Base-by-base conservation (phyloP, 768 basidiomycete species). In the Boletus speciosus region DNA sequence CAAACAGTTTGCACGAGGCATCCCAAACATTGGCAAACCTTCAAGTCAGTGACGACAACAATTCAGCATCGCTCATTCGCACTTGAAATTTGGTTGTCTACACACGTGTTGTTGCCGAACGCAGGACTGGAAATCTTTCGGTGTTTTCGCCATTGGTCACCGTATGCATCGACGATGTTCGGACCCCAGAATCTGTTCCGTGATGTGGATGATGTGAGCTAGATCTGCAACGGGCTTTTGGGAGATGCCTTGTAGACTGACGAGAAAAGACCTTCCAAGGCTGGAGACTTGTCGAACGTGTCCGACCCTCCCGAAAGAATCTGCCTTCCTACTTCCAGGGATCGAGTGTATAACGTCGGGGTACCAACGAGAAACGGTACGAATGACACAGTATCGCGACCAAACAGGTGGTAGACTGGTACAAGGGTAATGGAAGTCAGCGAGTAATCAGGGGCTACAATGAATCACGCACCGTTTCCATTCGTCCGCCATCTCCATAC, bases 61-160 rank as follows among this genome's bases (percentile, higher is more conserved):
- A 45, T 3, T 56, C 10, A 38, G 36, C 15, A n/a, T 45, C 16
- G 2, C 15, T 40, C 32, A 14, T 16, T 7, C 6, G 39, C n/a
- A 12, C 15, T 39, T 5, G 2, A 11, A 40, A 27, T 25, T 7
- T 3, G 9, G 15, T 31, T 27, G 16, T 49, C 16, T 27, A 61
- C 62, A 11, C 39, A 64, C 62, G 53, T 63, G 5, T 61, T 55
- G 3, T 58, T 61, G 45, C 61, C 61, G 8, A 64, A 63, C 4
- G 62, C 62, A 42, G 62, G 62, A 21, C 35, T 46, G 15, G 52
- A 11, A 3, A 63, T 51, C 35, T 54, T 61, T 47, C 63, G 53
- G 25, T 63, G 60, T 21, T 55, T 63, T 25, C 53, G 63, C 62
- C 62, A 63, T 14, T 52, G 45, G 21, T 61, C 56, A 15, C 59